Conservation (phyloP, 1,284 basidiomycete genomes). For the Chalciporus sp. region DNA sequence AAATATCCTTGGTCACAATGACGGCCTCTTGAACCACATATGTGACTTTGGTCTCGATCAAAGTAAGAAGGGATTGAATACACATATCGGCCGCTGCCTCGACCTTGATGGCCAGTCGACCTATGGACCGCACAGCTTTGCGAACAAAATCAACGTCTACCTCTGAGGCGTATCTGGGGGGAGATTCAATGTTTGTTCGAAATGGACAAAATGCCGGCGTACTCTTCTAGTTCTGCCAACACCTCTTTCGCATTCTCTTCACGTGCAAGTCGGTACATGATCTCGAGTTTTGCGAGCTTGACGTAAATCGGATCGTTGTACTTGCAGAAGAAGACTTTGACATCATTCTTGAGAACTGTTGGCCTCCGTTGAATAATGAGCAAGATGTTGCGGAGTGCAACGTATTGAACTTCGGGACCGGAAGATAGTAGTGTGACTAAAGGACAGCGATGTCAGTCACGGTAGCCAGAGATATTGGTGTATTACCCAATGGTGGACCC, state of each 20-base stretch:
- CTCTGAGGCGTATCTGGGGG: conserved; percentile 89
- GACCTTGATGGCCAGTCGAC: conserved; percentile 96
- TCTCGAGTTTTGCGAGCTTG: conserved; percentile 97
- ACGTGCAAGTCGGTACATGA: conserved; percentile 94
- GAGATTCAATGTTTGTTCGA: conserved; percentile 4
- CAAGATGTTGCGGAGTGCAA: conserved; percentile 94
- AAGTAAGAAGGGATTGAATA: conserved; percentile 83
- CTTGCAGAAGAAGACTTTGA: conserved; percentile 99
- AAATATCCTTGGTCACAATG: conserved; percentile 98
- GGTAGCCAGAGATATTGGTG: neutral
- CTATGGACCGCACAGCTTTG: conserved; percentile 96
- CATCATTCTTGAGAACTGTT: conserved; percentile 92
- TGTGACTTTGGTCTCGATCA: conserved; percentile 92
- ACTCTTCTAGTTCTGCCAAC: conserved; percentile 94
- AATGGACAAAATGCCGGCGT: conserved; percentile 32
- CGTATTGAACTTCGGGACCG: conserved; percentile 98
- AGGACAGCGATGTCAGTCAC: conserved; percentile 5
- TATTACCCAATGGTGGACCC: conserved; percentile 89
- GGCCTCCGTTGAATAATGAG: conserved; percentile 96
- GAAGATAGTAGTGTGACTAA: conserved; percentile 92
- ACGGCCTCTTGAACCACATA: conserved; percentile 98
- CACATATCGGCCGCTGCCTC: conserved; percentile 87
- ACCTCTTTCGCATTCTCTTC: conserved; percentile 92
- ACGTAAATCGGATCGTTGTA: conserved; percentile 99
- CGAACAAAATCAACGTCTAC: conserved; percentile 98